phyloP scores from a whole-genome alignment of 345 rosid species.

The Arabis hirsuta region DNA sequence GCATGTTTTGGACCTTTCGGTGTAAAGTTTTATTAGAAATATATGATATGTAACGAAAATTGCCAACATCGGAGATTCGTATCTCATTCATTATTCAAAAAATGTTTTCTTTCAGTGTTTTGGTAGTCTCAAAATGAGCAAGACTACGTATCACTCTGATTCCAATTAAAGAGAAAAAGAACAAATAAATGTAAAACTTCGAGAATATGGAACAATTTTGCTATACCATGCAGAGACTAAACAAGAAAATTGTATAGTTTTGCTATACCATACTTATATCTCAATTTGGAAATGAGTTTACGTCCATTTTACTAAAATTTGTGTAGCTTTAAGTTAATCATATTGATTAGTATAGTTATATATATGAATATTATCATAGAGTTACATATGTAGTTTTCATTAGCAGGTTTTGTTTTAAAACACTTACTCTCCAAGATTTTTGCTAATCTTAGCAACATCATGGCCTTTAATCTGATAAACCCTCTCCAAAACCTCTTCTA shows the following conservation, averaged over 20 bases:
- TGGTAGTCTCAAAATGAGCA: neutral
- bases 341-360: neutral
- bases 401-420: neutral
- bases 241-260: too few species aligned
- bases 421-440: constrained; percentile 50
- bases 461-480: constrained; percentile 51
- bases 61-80: constrained; percentile 6
- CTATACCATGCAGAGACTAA: too few species aligned
- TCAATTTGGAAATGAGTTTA: too few species aligned
- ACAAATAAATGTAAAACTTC: neutral
- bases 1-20: constrained; percentile 13
- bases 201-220: neutral
- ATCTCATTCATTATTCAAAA: neutral
- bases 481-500: constrained; percentile 51
- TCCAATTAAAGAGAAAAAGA: neutral
- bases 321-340: neutral
- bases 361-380: neutral
- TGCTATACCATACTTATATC: too few species aligned
- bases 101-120: neutral
- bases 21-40: constrained; percentile 33
- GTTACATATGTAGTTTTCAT: constrained; percentile 3
- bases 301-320: neutral
- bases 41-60: constrained; percentile 6
- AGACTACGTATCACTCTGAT: neutral
- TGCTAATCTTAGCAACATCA: constrained; percentile 53